Percentiles rank a stretch among this genome's conserved stretches.
Evolutionary conservation across 106 monocot species (phyloP).

Genomic region (Narthecium ossifragum): DNA sequence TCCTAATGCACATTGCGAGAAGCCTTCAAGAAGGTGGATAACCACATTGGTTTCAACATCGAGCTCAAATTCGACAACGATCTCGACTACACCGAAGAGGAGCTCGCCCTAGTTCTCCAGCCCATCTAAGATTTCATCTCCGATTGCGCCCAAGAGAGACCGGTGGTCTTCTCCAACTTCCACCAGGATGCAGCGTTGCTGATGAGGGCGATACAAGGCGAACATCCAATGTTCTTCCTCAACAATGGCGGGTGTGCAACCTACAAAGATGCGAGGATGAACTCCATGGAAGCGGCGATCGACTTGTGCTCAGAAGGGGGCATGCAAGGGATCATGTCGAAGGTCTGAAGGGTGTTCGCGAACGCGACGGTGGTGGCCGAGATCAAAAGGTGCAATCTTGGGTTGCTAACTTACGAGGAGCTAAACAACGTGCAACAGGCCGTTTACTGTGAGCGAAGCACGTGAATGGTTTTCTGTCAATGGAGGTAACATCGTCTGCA

Average conservation of each 20-base stretch:
- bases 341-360: conserved; percentile 21
- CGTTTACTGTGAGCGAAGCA: too few relatives aligned
- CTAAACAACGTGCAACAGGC: conserved; percentile 30
- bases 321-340: conserved; percentile 37
- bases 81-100: conserved; percentile 14
- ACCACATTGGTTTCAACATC: conserved; percentile 28
- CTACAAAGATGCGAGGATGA: conserved; percentile 22
- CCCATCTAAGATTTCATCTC: conserved; percentile 7
- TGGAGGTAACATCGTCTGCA: too few relatives aligned
- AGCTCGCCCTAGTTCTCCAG: conserved; percentile 3
- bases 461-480: too few relatives aligned
- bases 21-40: conserved; percentile 21
- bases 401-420: conserved; percentile 25
- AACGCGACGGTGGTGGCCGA: conserved; percentile 10
- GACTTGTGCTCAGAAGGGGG: conserved; percentile 18
- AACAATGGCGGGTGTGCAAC: conserved; percentile 24
- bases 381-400: conserved; percentile 15
- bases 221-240: conserved; percentile 28
- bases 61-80: conserved; percentile 38
- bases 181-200: conserved; percentile 31
- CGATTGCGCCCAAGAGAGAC: conserved; percentile 3
- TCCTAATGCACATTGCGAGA: conserved; percentile 28
- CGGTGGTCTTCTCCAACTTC: conserved; percentile 34
- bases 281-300: conserved; percentile 38
- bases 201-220: conserved; percentile 2